These are phyloP conservation scores for Oleoguttula mirabilis DNA, from an alignment of 495 filamentous ascomycete species.

Conservation along the genomic window DNA sequence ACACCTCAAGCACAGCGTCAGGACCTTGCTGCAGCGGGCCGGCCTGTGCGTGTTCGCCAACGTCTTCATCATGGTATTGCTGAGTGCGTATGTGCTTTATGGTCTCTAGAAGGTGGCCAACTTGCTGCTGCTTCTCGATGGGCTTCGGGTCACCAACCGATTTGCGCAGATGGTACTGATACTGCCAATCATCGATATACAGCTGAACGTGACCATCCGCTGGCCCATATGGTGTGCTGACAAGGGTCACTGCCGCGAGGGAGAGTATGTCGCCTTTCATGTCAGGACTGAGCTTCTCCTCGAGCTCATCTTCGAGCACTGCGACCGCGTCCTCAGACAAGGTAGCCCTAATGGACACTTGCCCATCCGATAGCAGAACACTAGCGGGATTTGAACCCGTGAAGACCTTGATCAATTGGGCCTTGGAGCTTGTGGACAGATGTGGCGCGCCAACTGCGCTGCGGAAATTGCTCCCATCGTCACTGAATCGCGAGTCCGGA, in stretches of 20 bases:
- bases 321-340: slow-evolving; percentile 6
- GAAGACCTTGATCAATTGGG: slow-evolving; percentile 10
- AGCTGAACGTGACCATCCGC: slow-evolving; percentile 7
- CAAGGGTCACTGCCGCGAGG: not conserved
- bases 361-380: slow-evolving; percentile 14
- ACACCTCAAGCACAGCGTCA: too few species aligned
- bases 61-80: not conserved
- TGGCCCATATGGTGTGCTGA: slow-evolving; percentile 6
- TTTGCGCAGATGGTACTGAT: slow-evolving; percentile 7
- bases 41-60: too few species aligned
- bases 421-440: not conserved
- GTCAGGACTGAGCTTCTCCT: slow-evolving; percentile 3
- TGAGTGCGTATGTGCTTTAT: not conserved
- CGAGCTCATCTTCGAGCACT: slow-evolving; percentile 4
- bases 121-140: too few species aligned
- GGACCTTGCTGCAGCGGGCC: too few species aligned
- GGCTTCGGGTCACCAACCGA: too few species aligned
- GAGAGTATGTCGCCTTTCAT: slow-evolving; percentile 15
- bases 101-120: not conserved
- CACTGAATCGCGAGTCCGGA: slow-evolving; percentile 14
- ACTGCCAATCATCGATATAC: slow-evolving; percentile 10
- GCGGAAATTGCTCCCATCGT: slow-evolving; percentile 22
- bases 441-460: not conserved
- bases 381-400: not conserved
- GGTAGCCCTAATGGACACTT: not conserved